Base-by-base conservation (phyloP, 352 stramenopile species). In the Phytopythium helicoides region DNA sequence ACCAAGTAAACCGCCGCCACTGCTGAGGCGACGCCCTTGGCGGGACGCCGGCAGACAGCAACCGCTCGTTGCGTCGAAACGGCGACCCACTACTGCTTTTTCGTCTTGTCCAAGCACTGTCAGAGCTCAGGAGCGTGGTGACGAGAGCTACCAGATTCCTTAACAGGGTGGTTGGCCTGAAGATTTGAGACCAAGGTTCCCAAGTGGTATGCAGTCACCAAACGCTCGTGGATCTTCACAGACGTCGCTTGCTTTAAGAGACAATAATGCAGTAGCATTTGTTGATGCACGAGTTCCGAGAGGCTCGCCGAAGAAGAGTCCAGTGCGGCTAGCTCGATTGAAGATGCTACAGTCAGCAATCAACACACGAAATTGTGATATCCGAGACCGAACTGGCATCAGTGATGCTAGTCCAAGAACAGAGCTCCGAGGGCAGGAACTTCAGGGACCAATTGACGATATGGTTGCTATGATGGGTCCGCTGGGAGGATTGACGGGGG, bases 281-380 rank as follows among this genome's bases (percentile, higher is more conserved):
- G 3, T 31, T 21, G 34, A 45, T 8, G 21, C 23, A 16, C 23
- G 46, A 28, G 46, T 63, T 47, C 56, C 54, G 16, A 47, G 71
- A 7, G 58, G 62, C 3, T 87, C 82, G 37, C 72, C 76, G 34
- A 87, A 87, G 58, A 86, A 77, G 47, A 90, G 73, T 35, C 81
- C 84, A 11, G 81, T 90, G 51, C 80, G 81, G 6, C 81, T 92
- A 23, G 80, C 77, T 12, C 58, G 84, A 9, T 71, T 94, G 19
- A 90, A 92, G 54, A 92, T 92, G 76, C 66, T 94, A 36, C 84
- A 92, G 58, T 81, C 71, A 11, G 79, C 84, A 9, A 90, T 94
- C 66, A 88, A 91, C 48, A 81, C 81, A 2, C 76, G 80, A 36
- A 89, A 89, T 44, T 89, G 79, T 52, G 73, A 89, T 26, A 45